Conservation (phyloP, 2,329 filamentous ascomycete genomes). For the Verticillium albo-atrum region DNA sequence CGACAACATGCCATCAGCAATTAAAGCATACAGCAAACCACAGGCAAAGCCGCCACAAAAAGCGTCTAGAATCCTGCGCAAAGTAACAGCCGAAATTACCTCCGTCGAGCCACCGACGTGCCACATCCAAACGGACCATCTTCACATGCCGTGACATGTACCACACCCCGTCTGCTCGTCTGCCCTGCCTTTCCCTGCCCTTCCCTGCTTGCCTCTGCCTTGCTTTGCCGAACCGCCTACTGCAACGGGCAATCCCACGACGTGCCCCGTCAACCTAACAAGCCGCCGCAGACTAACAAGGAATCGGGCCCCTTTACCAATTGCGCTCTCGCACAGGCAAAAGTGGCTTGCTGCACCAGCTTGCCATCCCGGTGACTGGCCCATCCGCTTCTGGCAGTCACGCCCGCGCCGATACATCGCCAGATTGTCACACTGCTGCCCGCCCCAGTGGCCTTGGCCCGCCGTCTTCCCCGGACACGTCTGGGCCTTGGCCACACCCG, state of each 20-base stretch:
- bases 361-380: neutral
- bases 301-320: neutral
- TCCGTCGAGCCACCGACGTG: neutral
- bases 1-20: neutral
- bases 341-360: neutral
- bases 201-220: neutral
- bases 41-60: neutral
- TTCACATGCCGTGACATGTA: neutral
- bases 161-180: neutral
- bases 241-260: neutral
- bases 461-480: neutral
- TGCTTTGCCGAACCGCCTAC: neutral
- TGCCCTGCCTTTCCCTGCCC: neutral
- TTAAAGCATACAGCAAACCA: neutral
- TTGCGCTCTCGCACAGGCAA: neutral
- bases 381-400: neutral
- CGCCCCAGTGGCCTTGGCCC: neutral
- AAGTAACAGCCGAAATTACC: neutral
- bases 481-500: neutral
- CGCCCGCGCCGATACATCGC: neutral
- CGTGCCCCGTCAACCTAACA: neutral
- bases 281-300: neutral
- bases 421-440: neutral
- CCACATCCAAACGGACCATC: neutral
- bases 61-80: neutral